A percentile compares a stretch with the other conserved stretches of the same genome.
These are phyloP conservation scores for Stylosanthes scabra DNA, from an alignment of 331 rosid species.

Conservation along the genomic window DNA sequence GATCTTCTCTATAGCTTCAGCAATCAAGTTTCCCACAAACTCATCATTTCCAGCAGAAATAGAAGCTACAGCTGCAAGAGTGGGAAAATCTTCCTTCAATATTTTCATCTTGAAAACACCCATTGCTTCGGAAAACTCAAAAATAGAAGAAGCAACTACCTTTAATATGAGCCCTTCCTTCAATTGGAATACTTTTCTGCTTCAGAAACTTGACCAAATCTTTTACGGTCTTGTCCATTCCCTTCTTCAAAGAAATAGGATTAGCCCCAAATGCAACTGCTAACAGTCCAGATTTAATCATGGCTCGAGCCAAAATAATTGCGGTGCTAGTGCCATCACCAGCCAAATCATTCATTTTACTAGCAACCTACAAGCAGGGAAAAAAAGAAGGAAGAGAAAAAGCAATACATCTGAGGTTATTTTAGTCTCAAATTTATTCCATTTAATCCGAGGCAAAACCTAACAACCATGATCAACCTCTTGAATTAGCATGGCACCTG, in stretches of 20 bases:
- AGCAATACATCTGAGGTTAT: conserved; percentile 25
- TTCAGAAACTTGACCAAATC: conserved; percentile 74
- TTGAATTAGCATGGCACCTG: conserved; percentile 93
- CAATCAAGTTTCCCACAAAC: conserved; percentile 80
- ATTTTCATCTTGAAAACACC: conserved; percentile 2
- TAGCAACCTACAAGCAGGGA: conserved; percentile 75
- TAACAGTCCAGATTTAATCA: conserved; percentile 76
- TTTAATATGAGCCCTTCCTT: conserved; percentile 87
- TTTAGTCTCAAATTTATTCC: conserved; percentile 25
- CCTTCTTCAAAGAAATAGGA: conserved; percentile 88
- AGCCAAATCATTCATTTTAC: conserved; percentile 89
- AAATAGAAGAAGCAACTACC: conserved; percentile 47
- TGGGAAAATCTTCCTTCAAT: conserved; percentile 32
- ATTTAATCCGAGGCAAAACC: conserved; percentile 40
- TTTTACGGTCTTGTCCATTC: conserved; percentile 85
- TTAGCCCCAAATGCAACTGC: conserved; percentile 93
- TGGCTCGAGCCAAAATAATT: conserved; percentile 85
- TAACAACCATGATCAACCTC: conserved; percentile 84
- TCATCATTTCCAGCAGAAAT: conserved; percentile 95
- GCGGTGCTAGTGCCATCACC: conserved; percentile 99
- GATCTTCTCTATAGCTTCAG: conserved; percentile 88
- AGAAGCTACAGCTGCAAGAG: conserved; percentile 81
- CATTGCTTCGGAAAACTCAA: conserved; percentile 8
- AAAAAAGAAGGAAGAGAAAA: conserved; percentile 29
- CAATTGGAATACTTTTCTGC: conserved; percentile 77